phyloP scores from a whole-genome alignment of 2,329 filamentous ascomycete genomes.

The Chaetomiaceae sp. region DNA sequence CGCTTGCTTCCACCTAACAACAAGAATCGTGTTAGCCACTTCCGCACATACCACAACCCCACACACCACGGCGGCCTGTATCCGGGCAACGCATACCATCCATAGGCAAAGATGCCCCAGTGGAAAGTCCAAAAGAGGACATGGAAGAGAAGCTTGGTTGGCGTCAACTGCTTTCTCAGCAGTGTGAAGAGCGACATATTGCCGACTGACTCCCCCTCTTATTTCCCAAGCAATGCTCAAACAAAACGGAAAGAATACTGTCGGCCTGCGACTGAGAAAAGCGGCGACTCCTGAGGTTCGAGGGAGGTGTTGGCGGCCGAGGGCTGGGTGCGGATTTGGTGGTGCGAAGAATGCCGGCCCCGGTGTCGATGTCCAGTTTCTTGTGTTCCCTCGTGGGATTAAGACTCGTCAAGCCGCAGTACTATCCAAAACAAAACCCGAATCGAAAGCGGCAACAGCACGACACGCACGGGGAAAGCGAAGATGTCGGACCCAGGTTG shows the following conservation, averaged over 20 bases:
- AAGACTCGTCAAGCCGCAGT: constrained; percentile 11
- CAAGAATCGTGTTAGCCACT: constrained; percentile 24
- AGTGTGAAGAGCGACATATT: constrained; percentile 38
- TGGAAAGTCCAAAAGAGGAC: constrained; percentile 76
- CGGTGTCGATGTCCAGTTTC: neutral
- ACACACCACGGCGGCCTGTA: no score
- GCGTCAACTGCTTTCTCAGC: constrained; percentile 61
- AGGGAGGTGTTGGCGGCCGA: neutral
- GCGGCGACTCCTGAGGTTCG: constrained; percentile 26
- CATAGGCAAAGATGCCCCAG: constrained; percentile 71
- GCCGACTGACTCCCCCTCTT: constrained; percentile 31
- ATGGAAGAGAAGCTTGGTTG: constrained; percentile 72
- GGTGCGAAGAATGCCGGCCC: constrained; percentile 7
- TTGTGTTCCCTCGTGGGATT: constrained; percentile 12
- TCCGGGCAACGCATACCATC: constrained; percentile 64
- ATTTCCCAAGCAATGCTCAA: constrained; percentile 4
- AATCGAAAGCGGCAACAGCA: constrained; percentile 6
- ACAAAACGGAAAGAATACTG: constrained; percentile 32
- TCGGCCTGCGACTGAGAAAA: constrained; percentile 51
- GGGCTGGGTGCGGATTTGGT: neutral
- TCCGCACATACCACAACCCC: neutral
- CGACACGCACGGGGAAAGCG: neutral
- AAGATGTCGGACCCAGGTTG: no score
- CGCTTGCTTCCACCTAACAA: constrained; percentile 79
- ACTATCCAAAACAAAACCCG: constrained; percentile 7